Conservation (phyloP, 345 rosid species). For the Nasturtium officinale region DNA sequence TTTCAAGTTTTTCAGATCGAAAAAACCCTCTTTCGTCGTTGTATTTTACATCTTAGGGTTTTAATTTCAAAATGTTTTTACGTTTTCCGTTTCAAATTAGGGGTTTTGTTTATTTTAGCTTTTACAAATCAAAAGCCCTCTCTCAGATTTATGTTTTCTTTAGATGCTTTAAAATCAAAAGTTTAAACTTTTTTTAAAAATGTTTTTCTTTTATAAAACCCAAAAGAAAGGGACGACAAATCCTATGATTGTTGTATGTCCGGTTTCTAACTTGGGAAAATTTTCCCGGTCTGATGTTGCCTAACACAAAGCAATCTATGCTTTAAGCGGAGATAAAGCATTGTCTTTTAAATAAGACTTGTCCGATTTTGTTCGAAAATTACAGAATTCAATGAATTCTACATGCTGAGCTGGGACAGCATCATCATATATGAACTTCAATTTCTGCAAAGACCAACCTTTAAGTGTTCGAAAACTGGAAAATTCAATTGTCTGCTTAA, state of each 20-base stretch:
- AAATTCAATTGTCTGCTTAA: too few relatives aligned
- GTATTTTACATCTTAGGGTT: too few relatives aligned
- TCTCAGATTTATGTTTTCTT: background rate
- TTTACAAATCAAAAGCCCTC: background rate
- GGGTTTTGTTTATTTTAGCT: too few relatives aligned
- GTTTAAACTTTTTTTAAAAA: background rate
- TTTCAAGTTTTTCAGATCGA: too few relatives aligned
- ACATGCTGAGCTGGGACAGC: background rate
- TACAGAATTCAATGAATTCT: background rate
- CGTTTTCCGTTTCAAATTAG: too few relatives aligned
- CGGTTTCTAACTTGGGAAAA: slow-evolving; percentile 12
- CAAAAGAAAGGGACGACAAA: slow-evolving; percentile 1
- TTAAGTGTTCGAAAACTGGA: too few relatives aligned
- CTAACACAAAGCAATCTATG: background rate
- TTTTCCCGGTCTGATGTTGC: background rate
- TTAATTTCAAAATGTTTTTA: too few relatives aligned
- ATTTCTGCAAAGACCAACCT: too few relatives aligned
- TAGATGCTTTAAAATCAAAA: background rate
- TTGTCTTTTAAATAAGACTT: background rate
- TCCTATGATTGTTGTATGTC: background rate
- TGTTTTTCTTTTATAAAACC: background rate
- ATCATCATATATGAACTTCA: too few relatives aligned
- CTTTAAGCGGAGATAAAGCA: background rate
- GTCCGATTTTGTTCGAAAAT: background rate
- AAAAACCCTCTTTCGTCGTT: too few relatives aligned